Conservation (phyloP, 2,329 filamentous ascomycete species). For the Epichloe uncinata region DNA sequence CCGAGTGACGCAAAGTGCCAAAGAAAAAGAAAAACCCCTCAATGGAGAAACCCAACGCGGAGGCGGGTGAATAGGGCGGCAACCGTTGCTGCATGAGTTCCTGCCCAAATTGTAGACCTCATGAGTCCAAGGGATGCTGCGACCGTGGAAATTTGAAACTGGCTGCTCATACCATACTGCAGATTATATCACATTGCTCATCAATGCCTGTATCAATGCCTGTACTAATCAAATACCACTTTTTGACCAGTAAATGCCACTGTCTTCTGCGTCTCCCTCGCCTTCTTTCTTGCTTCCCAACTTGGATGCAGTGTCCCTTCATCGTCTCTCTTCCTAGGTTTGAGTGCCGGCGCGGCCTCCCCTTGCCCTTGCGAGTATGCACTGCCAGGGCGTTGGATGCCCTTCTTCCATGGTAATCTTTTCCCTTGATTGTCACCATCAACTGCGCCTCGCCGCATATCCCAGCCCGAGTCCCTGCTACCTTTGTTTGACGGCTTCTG, state of each 20-base stretch:
- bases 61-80: not conserved
- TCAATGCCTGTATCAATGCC: not conserved
- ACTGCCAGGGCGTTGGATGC: conserved; percentile 25
- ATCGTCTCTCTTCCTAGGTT: conserved; percentile 29
- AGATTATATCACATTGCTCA: not conserved
- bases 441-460: conserved; percentile 41
- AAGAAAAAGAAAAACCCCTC: too few species aligned
- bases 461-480: conserved; percentile 41
- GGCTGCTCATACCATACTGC: not conserved
- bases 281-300: conserved; percentile 14
- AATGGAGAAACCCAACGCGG: not conserved
- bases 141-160: not conserved
- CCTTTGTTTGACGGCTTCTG: conserved; percentile 24
- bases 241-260: conserved; percentile 12
- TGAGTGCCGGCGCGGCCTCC: conserved; percentile 12
- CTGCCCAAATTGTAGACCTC: not conserved
- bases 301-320: conserved; percentile 39
- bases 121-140: not conserved
- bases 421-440: conserved; percentile 24
- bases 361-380: not conserved
- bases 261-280: conserved; percentile 10
- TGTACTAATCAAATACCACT: conserved; percentile 13
- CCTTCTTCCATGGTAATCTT: conserved; percentile 40
- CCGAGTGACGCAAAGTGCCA: not conserved
- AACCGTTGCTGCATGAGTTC: not conserved